phyloP scores from a whole-genome alignment of 371 early-diverging fungal species.

The Mucor racemosus region DNA sequence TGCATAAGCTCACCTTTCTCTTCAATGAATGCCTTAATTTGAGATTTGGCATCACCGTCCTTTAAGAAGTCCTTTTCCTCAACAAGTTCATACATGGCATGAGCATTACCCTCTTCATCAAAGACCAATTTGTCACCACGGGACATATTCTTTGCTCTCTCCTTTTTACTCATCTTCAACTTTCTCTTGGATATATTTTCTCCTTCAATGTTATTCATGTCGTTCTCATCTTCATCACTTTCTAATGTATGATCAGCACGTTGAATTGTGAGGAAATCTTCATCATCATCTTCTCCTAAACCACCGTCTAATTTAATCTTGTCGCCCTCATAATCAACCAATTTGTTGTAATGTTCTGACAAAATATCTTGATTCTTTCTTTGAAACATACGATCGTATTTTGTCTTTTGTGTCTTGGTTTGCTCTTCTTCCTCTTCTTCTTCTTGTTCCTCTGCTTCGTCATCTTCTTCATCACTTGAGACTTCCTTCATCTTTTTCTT shows the following conservation, averaged over 20 bases:
- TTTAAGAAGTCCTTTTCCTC: conserved; percentile 79
- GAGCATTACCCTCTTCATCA: conserved; percentile 92
- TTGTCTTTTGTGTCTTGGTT: conserved; percentile 62
- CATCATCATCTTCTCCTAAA: conserved; percentile 55
- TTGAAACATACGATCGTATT: conserved; percentile 89
- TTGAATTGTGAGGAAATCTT: conserved; percentile 83
- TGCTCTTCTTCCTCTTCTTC: conserved; percentile 48
- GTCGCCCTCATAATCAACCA: conserved; percentile 70
- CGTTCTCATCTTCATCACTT: conserved; percentile 46
- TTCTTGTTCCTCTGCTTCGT: conserved; percentile 47
- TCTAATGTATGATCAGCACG: conserved; percentile 75
- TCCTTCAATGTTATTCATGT: conserved; percentile 18
- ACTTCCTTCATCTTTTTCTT: conserved; percentile 30
- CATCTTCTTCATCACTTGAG: conserved; percentile 36
- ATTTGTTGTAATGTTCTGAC: conserved; percentile 88
- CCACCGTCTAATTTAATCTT: conserved; percentile 40
- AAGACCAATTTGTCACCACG: conserved; percentile 80
- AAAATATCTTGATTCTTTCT: conserved; percentile 91
- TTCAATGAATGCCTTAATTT: conserved; percentile 71
- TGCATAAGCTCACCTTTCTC: conserved; percentile 67
- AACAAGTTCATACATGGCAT: conserved; percentile 78
- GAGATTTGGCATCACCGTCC: conserved; percentile 68
- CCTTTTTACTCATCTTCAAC: conserved; percentile 72
- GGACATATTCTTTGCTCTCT: conserved; percentile 68
- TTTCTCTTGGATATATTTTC: conserved; percentile 73